Evolutionary conservation across 495 filamentous ascomycete genomes (phyloP).

Genomic region (Trichoderma virens): DNA sequence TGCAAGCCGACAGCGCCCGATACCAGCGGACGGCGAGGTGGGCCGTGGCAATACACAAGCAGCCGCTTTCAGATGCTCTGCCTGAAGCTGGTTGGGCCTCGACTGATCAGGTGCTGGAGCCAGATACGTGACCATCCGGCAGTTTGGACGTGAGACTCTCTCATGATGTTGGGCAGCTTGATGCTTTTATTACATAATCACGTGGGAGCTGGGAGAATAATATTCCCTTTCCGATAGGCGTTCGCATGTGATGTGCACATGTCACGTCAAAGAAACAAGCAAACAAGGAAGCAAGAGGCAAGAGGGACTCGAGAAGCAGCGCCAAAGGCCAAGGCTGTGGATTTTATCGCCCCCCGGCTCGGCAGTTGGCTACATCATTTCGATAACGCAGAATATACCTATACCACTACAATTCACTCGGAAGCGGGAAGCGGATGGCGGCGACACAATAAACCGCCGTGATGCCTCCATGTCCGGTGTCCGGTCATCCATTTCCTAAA

Average conservation of each 20-base stretch:
- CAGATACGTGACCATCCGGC: background rate
- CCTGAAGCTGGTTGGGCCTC: constrained; percentile 2
- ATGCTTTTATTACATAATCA: constrained; percentile 4
- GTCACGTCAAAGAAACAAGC: background rate
- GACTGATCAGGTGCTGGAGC: constrained; percentile 7
- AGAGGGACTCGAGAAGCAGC: background rate
- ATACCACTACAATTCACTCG: no score
- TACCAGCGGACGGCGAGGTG: background rate
- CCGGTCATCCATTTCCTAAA: background rate
- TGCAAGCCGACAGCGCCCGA: background rate
- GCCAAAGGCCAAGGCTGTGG: no score
- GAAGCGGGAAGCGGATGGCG: background rate
- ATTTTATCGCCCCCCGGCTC: no score
- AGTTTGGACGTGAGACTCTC: background rate
- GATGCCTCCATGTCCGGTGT: no score
- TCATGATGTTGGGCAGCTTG: constrained; percentile 5
- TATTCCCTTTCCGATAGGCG: background rate
- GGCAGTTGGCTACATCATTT: no score
- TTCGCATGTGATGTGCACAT: no score
- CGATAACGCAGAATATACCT: no score
- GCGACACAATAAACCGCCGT: background rate
- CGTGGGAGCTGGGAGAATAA: background rate
- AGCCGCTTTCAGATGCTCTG: background rate
- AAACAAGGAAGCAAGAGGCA: background rate
- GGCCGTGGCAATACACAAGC: background rate